A percentile compares a stretch with the other conserved stretches of the same genome.
Conservation (phyloP, 2,329 filamentous ascomycete species). For the Ilyonectria mors-panacis region DNA sequence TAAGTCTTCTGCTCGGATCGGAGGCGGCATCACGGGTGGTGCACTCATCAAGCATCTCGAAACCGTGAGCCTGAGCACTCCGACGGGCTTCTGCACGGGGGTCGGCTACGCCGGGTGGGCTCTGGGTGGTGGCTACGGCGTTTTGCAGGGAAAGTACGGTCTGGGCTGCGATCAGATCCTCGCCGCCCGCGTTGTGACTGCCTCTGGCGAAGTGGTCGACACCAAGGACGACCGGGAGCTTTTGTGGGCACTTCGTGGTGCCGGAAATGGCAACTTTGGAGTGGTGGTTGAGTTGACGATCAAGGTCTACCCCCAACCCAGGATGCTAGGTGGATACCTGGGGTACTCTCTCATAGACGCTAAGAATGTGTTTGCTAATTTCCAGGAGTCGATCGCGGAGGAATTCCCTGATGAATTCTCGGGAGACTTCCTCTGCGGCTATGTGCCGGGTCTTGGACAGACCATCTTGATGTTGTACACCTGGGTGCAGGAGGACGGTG, state of each 20-base stretch:
- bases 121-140: slow-evolving; percentile 39
- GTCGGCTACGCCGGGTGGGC: slow-evolving; percentile 37
- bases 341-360: slow-evolving; percentile 7
- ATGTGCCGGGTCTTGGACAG: slow-evolving; percentile 14
- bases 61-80: slow-evolving; percentile 32
- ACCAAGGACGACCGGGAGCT: slow-evolving; percentile 31
- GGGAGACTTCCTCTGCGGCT: slow-evolving; percentile 12
- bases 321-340: slow-evolving; percentile 14
- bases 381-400: slow-evolving; percentile 6
- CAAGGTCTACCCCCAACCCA: slow-evolving; percentile 30
- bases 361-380: slow-evolving; percentile 15
- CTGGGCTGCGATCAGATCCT: slow-evolving; percentile 39
- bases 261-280: slow-evolving; percentile 38
- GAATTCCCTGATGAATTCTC: slow-evolving; percentile 16
- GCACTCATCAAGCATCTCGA: slow-evolving; percentile 32
- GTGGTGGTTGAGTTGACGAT: slow-evolving; percentile 32
- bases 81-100: slow-evolving; percentile 30
- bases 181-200: slow-evolving; percentile 29
- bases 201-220: slow-evolving; percentile 29
- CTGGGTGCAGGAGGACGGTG: slow-evolving; percentile 14
- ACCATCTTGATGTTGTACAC: slow-evolving; percentile 13
- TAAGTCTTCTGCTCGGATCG: slow-evolving; percentile 31
- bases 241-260: slow-evolving; percentile 39
- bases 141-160: slow-evolving; percentile 31
- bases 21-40: slow-evolving; percentile 33